Evolutionary conservation across 139 green algal species (phyloP).

Genomic region (Chlamydomonas sp.): DNA sequence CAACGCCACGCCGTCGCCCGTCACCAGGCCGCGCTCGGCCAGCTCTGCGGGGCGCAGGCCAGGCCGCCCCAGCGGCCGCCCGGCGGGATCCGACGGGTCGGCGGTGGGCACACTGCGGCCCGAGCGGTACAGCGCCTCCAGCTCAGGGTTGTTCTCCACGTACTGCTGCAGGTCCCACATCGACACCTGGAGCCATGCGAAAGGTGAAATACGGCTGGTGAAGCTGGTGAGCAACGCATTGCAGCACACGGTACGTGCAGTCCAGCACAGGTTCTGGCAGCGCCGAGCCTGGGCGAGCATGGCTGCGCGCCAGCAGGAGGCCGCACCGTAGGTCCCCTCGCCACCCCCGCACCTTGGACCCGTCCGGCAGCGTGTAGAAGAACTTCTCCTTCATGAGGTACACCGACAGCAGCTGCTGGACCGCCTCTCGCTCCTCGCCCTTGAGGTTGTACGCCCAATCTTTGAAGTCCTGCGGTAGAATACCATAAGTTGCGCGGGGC

Average conservation of each 20-base stretch:
- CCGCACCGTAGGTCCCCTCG: not conserved
- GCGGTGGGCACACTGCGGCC: not conserved
- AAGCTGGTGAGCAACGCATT: too few species aligned
- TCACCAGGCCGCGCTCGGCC: too few species aligned
- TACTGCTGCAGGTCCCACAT: conserved; percentile 52
- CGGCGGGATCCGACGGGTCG: conserved; percentile 13
- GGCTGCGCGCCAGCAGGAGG: too few species aligned
- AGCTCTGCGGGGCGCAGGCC: too few species aligned
- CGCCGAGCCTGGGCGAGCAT: too few species aligned
- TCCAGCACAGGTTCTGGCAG: too few species aligned
- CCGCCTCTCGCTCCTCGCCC: conserved; percentile 2
- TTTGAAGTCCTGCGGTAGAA: conserved; percentile 10
- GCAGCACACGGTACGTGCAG: too few species aligned
- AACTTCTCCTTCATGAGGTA: conserved; percentile 35
- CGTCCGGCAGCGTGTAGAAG: conserved; percentile 28
- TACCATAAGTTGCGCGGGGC: not conserved
- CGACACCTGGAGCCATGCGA: conserved; percentile 37
- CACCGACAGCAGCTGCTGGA: not conserved
- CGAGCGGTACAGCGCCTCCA: conserved; percentile 18
- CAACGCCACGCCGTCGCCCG: not conserved
- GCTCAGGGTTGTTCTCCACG: conserved; percentile 54
- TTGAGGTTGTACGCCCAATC: not conserved
- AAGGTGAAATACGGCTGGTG: too few species aligned
- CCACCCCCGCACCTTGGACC: conserved; percentile 2
- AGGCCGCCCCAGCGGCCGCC: not conserved